These are phyloP conservation scores for Panicum hallii DNA, from an alignment of 202 grass and related monocot genomes.

Conservation along the genomic window DNA sequence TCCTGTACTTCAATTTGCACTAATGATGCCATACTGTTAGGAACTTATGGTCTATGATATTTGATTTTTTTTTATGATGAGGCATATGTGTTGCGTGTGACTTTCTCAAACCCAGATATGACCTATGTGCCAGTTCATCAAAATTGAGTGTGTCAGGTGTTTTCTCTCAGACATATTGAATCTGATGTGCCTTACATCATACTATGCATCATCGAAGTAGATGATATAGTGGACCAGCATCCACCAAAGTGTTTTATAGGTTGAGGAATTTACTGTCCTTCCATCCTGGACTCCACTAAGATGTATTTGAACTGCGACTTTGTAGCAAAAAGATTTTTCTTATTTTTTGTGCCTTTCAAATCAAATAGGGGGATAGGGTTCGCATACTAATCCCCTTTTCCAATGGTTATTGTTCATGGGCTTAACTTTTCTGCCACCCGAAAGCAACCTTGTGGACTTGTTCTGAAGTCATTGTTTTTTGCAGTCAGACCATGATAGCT, in stretches of 20 bases:
- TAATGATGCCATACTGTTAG: background rate
- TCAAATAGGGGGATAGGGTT: background rate
- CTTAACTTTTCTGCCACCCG: background rate
- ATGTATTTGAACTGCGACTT: background rate
- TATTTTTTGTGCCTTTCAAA: too few relatives aligned
- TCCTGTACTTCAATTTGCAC: background rate
- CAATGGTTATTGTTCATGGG: background rate
- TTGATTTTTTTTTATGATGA: background rate
- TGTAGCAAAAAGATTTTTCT: background rate
- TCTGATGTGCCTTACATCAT: background rate
- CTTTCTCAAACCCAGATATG: background rate
- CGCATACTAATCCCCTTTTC: background rate
- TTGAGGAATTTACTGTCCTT: background rate
- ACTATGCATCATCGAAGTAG: background rate
- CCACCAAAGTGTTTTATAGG: background rate
- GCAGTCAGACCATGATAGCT: slow-evolving; percentile 14
- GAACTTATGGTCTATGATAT: background rate
- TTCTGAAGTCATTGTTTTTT: background rate
- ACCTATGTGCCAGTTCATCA: background rate
- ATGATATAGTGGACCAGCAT: background rate
- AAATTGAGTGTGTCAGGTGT: background rate
- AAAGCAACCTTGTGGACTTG: slow-evolving; percentile 31
- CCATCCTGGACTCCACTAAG: background rate
- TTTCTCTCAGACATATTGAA: background rate
- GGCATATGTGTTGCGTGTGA: background rate